Conservation (phyloP, 2,329 filamentous ascomycete genomes). For the Diaporthe humulicola region DNA sequence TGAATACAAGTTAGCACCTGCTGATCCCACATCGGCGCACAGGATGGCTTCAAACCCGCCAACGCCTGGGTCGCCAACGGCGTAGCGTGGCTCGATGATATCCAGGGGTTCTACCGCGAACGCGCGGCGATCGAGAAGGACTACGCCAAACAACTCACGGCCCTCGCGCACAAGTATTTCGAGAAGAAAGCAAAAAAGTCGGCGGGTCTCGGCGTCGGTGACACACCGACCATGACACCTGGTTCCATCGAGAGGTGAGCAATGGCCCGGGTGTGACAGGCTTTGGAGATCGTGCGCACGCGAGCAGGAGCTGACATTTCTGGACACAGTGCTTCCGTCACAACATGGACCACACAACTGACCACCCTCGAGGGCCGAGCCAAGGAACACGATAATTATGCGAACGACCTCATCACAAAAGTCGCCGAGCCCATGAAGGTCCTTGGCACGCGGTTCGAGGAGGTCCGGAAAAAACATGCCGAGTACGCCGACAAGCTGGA, state of each 20-base stretch:
- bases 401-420: slow-evolving; percentile 80
- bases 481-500: slow-evolving; percentile 92
- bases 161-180: slow-evolving; percentile 94
- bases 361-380: slow-evolving; percentile 90
- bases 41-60: slow-evolving; percentile 98
- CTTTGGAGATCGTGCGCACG: slow-evolving; percentile 12
- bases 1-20: neutral
- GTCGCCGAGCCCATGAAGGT: slow-evolving; percentile 90
- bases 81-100: slow-evolving; percentile 95
- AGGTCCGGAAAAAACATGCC: slow-evolving; percentile 89
- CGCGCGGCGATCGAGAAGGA: slow-evolving; percentile 96
- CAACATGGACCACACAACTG: slow-evolving; percentile 95
- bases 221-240: slow-evolving; percentile 91
- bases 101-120: slow-evolving; percentile 97
- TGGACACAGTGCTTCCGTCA: slow-evolving; percentile 82
- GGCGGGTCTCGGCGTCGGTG: slow-evolving; percentile 89
- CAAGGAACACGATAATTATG: slow-evolving; percentile 88
- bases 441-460: slow-evolving; percentile 83
- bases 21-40: slow-evolving; percentile 40
- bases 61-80: slow-evolving; percentile 92
- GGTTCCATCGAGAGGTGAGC: slow-evolving; percentile 89
- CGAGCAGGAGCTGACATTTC: slow-evolving; percentile 38
- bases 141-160: slow-evolving; percentile 89
- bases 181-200: slow-evolving; percentile 94
- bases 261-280: slow-evolving; percentile 7